Conservation (phyloP, 768 basidiomycete genomes). For the Tulasnella sp. region DNA sequence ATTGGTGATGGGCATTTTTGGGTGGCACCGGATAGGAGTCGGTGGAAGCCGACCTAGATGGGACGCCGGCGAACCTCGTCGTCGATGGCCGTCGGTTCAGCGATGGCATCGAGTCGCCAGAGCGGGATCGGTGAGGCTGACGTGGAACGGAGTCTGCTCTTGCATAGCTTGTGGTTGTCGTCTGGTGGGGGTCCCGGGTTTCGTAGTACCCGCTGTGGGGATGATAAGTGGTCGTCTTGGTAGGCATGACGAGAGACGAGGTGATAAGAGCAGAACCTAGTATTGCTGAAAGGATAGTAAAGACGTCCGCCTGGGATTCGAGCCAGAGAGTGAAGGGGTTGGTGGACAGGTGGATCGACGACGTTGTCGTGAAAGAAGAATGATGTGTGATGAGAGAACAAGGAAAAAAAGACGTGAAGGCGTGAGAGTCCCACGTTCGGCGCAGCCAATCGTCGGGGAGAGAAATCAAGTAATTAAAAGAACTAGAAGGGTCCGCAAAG, state of each 20-base stretch:
- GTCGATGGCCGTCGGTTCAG: constrained; percentile 13
- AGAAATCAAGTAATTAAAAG: constrained; percentile 3
- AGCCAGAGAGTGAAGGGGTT: neutral
- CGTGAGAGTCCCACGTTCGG: constrained; percentile 17
- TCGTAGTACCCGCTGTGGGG: neutral
- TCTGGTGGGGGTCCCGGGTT: neutral
- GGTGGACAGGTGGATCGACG: constrained; percentile 4
- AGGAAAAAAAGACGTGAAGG: constrained; percentile 13
- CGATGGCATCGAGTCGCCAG: constrained; percentile 16
- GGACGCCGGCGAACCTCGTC: constrained; percentile 17
- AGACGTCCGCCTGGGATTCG: constrained; percentile 4
- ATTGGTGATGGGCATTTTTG: constrained; percentile 20
- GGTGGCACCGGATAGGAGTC: constrained; percentile 17
- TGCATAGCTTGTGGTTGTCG: neutral
- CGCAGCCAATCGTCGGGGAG: constrained; percentile 10
- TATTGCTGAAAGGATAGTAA: neutral
- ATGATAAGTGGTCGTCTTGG: neutral
- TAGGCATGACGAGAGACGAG: neutral
- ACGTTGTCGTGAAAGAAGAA: neutral
- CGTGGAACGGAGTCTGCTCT: constrained; percentile 3
- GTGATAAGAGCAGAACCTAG: neutral
- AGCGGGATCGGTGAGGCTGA: constrained; percentile 23
- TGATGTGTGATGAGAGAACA: neutral
- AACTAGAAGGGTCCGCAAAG: neutral
- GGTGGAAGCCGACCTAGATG: constrained; percentile 15